These are phyloP conservation scores for Udeniomyces megalosporus DNA, from an alignment of 768 basidiomycete species.

Conservation along the genomic window DNA sequence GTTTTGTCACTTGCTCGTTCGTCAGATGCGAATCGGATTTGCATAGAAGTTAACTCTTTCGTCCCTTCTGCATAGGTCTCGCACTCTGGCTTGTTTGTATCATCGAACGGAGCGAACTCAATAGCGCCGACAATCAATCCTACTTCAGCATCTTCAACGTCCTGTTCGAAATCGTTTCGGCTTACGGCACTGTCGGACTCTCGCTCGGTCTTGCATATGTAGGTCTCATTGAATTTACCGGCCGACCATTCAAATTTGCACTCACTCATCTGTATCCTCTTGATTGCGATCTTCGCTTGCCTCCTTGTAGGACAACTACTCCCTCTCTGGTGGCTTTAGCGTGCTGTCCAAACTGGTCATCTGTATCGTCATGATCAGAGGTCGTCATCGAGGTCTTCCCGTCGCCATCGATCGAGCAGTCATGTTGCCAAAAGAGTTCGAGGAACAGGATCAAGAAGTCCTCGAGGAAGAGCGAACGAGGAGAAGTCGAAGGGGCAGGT, in stretches of 20 bases:
- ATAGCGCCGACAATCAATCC: constrained; percentile 36
- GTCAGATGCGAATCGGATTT: neutral
- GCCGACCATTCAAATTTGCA: no score
- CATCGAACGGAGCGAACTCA: constrained; percentile 56
- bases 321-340: constrained; percentile 59
- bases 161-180: constrained; percentile 47
- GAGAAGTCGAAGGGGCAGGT: neutral
- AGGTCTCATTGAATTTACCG: constrained; percentile 21
- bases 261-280: constrained; percentile 5
- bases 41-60: no score
- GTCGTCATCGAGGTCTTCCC: constrained; percentile 73
- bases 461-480: constrained; percentile 9
- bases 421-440: constrained; percentile 53
- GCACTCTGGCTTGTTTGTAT: constrained; percentile 83
- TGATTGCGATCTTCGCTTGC: neutral
- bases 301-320: constrained; percentile 51
- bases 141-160: constrained; percentile 81
- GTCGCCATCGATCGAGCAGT: constrained; percentile 76
- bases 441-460: constrained; percentile 15
- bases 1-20: neutral
- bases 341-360: constrained; percentile 76
- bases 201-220: constrained; percentile 76
- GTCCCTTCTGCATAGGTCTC: constrained; percentile 30
- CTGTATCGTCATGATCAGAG: constrained; percentile 79
- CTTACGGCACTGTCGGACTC: constrained; percentile 47